Evolutionary conservation across 441 rosid species (phyloP), one percentile per base, ranked within the genome.

Genomic region (Populus trichocarpa): DNA sequence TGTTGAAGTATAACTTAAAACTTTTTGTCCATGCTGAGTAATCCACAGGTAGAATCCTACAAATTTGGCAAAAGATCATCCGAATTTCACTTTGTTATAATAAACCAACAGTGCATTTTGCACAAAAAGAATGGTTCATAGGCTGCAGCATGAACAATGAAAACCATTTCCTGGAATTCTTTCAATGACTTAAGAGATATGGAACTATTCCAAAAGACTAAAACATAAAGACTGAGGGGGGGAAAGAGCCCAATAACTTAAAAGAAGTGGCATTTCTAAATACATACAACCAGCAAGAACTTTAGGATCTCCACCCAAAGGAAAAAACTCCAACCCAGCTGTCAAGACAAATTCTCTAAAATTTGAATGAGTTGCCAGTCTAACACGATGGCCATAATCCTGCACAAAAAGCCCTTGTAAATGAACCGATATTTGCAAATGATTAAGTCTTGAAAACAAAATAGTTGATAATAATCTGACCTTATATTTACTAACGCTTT

Each of bases 331-430:
- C 89, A 97, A 86, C 69, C 99, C 99, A 84, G 99, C 92, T 75
- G 98, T 95, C 86, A 97, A 80, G 83, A 97, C 97, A 87, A 97
- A 97, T 81, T 97, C 99, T 82, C 92, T 93, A 84, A 97, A 94
- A 88, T 96, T 96, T 78, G 93, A 89, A 88, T 96, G 99, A 76
- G 97, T 96, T 32, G 99, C 99, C 80, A 96, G 86, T 85, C 99
- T 93, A 84, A 96, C 99, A 64, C 99, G 93, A 87, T 96, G 99
- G 42, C 99, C 99, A 88, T 91, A 92, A 78, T 96, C 98, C 99
- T 96, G 92, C 97, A 87, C 65, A 72, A 28, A 81, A 70, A 82
- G 73, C 75, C 57, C 59, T 78, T 9, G 74, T 65, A 64, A 79
- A 68, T 70, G 36, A 72, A 80, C 11, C 11, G 8, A 57, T 79